These are phyloP conservation scores for Mycena capillaripes DNA, from an alignment of 768 basidiomycete genomes.

Conservation along the genomic window DNA sequence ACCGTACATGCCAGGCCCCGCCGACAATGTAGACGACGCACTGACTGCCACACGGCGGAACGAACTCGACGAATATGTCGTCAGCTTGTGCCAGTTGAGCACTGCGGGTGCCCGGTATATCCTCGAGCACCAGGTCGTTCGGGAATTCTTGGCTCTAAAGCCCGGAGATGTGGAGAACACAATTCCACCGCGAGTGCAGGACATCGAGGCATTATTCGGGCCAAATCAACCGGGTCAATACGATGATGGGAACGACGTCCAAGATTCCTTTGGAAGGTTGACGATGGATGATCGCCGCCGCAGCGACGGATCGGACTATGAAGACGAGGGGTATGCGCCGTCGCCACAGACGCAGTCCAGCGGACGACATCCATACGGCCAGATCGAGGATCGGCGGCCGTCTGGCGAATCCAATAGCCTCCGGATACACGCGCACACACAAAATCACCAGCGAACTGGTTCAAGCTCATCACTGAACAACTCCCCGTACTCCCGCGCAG, in stretches of 20 bases:
- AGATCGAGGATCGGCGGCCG: slow-evolving; percentile 49
- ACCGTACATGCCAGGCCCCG: slow-evolving; percentile 98
- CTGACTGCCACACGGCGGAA: slow-evolving; percentile 84
- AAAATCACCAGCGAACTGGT: slow-evolving; percentile 66
- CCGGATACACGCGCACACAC: slow-evolving; percentile 57
- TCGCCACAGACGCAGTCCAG: slow-evolving; percentile 55
- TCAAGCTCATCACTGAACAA: slow-evolving; percentile 62
- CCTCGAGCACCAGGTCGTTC: slow-evolving; percentile 82
- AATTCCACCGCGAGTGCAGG: slow-evolving; percentile 69
- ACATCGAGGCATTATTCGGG: slow-evolving; percentile 69
- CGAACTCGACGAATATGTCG: slow-evolving; percentile 93
- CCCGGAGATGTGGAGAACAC: slow-evolving; percentile 88
- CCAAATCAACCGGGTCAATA: slow-evolving; percentile 50
- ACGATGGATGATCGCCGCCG: slow-evolving; percentile 53
- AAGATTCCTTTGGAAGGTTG: slow-evolving; percentile 66
- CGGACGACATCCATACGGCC: slow-evolving; percentile 56
- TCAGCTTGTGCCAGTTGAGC: slow-evolving; percentile 81
- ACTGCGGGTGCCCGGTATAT: slow-evolving; percentile 80
- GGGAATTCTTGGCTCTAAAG: slow-evolving; percentile 86
- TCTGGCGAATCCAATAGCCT: slow-evolving; percentile 55
- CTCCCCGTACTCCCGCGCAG: slow-evolving; percentile 50
- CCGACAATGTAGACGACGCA: slow-evolving; percentile 84
- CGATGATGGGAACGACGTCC: slow-evolving; percentile 57
- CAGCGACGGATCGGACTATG: slow-evolving; percentile 79
- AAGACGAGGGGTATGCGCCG: slow-evolving; percentile 67